Evolutionary conservation across 2,329 filamentous ascomycete species (phyloP), one percentile per base, ranked within the genome.

Genomic region (Chalaropsis thielavioides): DNA sequence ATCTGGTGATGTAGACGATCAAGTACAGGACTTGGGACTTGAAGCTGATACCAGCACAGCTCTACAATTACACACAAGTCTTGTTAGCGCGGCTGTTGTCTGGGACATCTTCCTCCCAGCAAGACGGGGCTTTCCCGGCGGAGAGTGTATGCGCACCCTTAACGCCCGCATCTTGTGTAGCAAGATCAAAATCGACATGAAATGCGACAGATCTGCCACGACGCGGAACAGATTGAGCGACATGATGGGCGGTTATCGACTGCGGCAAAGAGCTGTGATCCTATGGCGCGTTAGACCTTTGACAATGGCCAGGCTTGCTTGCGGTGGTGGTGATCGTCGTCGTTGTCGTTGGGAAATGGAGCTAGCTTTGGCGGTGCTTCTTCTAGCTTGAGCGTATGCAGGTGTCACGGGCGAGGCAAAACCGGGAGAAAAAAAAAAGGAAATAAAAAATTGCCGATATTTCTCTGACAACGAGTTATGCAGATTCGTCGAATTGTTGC

Each of bases 1-100:
- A 99, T 73, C 94, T 85, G 68, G 92, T 95, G 54, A 95, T 74
- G 76, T 99, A 99, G 71, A 99, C 94, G 56, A 96, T 79, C 70
- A 97, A 80, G 77, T 99, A 99, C 66, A 99, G 83, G 62, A 87
- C 90, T 81, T 99, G 94, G 68, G 92, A 96, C 76, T 99, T 99
- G 83, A 99, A 97, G 17, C 94, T 99, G 76, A 99, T 92, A 71
- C 94, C 94, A 51, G 92, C 87, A 75, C 92, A 96, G 80, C 92
- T 96, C 92, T 96, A 38, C 22, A 61, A 70, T 68, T 22, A 40
- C 15, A 24, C 11, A 35, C 8, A 13, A 15, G n/a, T 11, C n/a
- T 54, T 40, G 63, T 64, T 22, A 64, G 27, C 24, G 1, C 31
- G 54, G 7, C 27, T 11, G 31, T 35, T 38, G 54, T 38, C 54